Base-by-base conservation (phyloP, 345 rosid genomes). In the Cardamine occulta region DNA sequence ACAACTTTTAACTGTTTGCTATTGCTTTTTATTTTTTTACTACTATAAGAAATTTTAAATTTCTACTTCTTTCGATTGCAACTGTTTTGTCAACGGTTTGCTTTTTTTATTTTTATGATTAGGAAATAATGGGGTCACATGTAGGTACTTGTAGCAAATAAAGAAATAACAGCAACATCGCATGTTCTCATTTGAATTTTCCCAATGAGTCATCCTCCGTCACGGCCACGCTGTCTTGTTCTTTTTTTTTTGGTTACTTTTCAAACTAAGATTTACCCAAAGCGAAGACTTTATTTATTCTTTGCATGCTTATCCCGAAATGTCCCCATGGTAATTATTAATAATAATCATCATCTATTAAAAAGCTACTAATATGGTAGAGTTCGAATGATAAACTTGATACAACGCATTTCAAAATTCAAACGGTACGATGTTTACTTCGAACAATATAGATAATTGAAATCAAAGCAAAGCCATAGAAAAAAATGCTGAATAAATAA, bases 41-140 rank as follows among this genome's bases (percentile, higher is more conserved):
- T 34, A 66, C 59, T 11, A 63, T 0, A 54, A 73, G 63, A 42
- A 42, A 10, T 52, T 52, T 24, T 39, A 9, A 44, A 29, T 42
- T 42, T 28, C 18, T 2, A 3, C 44, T 35, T 48, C 18, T 8
- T 56, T 66, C 17, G 35, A 68, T 7, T 52, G 62, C n/a, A 31
- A 53, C 39, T 54, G 66, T 70, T 69, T 53, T 76, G 80, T 77
- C 80, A 77, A 77, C 80, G 76, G 72, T 70, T 70, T 63, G 61
- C 66, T 70, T 70, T 75, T 75, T 68, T 34, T 0, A 10, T 17
- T 73, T 54, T 35, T 9, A 77, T 77, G 76, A 77, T 77, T 77
- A 70, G 72, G 7, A 70, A 70, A 77, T 70, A 77, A 77, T 77
- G 80, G 80, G 72, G 67, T 77, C 76, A 77, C 76, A 77, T 77